A percentile compares a stretch with the other conserved stretches of the same genome.
Conservation (phyloP, 352 stramenopile species). For the Globisporangium uncinulatum region DNA sequence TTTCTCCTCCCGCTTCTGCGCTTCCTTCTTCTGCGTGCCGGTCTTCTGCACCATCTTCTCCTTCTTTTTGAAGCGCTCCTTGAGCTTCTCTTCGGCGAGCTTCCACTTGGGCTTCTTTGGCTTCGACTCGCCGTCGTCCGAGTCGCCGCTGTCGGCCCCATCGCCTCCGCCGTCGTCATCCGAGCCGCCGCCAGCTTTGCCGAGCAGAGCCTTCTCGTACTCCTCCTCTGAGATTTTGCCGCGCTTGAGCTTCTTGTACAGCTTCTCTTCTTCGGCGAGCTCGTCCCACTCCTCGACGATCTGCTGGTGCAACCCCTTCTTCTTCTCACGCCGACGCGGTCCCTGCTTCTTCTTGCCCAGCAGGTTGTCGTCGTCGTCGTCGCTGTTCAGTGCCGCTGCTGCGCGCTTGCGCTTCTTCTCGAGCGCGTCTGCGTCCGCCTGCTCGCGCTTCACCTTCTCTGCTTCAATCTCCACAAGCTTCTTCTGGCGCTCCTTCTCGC, state of each 20-base stretch:
- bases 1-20: constrained; percentile 70
- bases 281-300: constrained; percentile 99
- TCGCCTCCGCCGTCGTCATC: constrained; percentile 24
- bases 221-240: constrained; percentile 97
- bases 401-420: constrained; percentile 58
- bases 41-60: constrained; percentile 71
- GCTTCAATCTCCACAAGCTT: constrained; percentile 79
- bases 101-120: constrained; percentile 62
- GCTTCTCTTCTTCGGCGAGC: constrained; percentile 94
- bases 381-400: constrained; percentile 33
- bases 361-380: constrained; percentile 31
- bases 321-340: constrained; percentile 89
- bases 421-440: constrained; percentile 39
- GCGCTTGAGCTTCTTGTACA: constrained; percentile 96
- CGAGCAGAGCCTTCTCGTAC: constrained; percentile 79
- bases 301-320: constrained; percentile 93
- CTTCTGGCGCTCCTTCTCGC: constrained; percentile 96
- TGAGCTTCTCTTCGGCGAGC: constrained; percentile 54
- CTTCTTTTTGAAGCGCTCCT: constrained; percentile 85
- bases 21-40: constrained; percentile 61
- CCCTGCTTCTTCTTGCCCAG: constrained; percentile 60
- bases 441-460: constrained; percentile 63
- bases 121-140: constrained; percentile 13
- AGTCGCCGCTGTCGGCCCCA: constrained; percentile 21
- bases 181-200: constrained; percentile 25